Percentiles rank a stretch among this genome's conserved stretches.
These are phyloP conservation scores for Exobasidium rhododendri DNA, from an alignment of 1,284 basidiomycete genomes.

Conservation along the genomic window DNA sequence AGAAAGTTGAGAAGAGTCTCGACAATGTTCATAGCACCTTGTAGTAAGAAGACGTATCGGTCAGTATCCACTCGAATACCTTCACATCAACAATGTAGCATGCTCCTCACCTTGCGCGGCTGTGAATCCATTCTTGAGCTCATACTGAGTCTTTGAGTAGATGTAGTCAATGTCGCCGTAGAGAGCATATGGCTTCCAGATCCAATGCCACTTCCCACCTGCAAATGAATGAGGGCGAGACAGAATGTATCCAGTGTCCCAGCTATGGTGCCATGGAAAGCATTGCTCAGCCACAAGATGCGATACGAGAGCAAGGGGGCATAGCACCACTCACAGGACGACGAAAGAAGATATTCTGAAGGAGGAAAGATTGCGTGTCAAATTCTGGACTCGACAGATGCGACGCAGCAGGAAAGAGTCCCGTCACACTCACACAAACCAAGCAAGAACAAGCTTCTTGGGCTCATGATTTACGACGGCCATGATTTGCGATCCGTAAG, in stretches of 20 bases:
- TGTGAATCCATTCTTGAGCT: constrained; percentile 73
- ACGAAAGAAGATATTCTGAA: constrained; percentile 4
- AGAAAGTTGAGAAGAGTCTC: constrained; percentile 69
- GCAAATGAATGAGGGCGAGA: constrained; percentile 34
- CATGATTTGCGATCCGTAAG: neutral
- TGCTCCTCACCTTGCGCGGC: constrained; percentile 66
- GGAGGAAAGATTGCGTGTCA: neutral
- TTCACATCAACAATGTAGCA: neutral
- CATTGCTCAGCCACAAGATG: constrained; percentile 29
- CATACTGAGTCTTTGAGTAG: constrained; percentile 68
- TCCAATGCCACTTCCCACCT: constrained; percentile 57
- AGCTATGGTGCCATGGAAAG: too few relatives aligned
- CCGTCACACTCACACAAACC: constrained; percentile 11
- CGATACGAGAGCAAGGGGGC: too few relatives aligned
- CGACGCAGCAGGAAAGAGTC: neutral
- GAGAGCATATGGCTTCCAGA: constrained; percentile 52
- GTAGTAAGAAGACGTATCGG: neutral
- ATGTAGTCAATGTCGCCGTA: constrained; percentile 73
- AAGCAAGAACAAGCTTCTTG: constrained; percentile 6
- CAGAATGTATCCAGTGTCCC: constrained; percentile 44
- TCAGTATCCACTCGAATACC: neutral
- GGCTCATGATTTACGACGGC: constrained; percentile 6
- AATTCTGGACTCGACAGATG: too few relatives aligned
- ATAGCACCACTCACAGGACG: constrained; percentile 3
- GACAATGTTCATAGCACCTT: constrained; percentile 69